phyloP scores from a whole-genome alignment of 148 eudicot genomes.

The Chenopodium berlandieri region DNA sequence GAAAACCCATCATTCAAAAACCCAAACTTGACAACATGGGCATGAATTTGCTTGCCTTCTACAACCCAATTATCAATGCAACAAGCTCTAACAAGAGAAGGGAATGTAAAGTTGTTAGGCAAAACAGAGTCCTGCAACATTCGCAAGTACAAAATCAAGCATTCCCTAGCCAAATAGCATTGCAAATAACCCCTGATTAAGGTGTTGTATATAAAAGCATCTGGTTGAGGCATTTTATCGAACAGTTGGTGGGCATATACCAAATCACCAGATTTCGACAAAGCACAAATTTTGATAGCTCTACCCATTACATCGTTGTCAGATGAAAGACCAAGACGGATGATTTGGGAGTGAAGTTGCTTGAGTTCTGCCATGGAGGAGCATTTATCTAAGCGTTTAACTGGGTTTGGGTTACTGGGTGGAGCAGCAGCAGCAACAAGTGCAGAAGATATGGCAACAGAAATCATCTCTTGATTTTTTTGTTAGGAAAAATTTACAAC shows the following conservation, averaged over 20 bases:
- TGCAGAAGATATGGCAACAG: constrained; percentile 6
- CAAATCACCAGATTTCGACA: constrained; percentile 46
- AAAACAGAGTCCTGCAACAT: constrained; percentile 47
- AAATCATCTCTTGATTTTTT: background rate
- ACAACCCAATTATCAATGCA: constrained; percentile 39
- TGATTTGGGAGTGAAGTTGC: constrained; percentile 65
- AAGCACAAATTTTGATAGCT: constrained; percentile 58
- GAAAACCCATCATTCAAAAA: constrained; percentile 43
- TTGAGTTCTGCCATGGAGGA: constrained; percentile 61
- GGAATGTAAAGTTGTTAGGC: constrained; percentile 67
- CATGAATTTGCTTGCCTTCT: constrained; percentile 62
- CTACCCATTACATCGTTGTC: constrained; percentile 66
- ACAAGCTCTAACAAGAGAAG: constrained; percentile 60
- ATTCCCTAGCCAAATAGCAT: constrained; percentile 26
- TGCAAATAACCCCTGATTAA: constrained; percentile 57
- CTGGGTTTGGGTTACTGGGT: constrained; percentile 18
- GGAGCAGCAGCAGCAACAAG: constrained; percentile 12
- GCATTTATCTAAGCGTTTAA: constrained; percentile 44
- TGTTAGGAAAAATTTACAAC: too few species aligned
- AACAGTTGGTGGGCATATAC: constrained; percentile 57
- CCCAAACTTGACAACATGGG: constrained; percentile 58
- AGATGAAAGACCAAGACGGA: constrained; percentile 53
- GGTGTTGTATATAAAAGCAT: constrained; percentile 66
- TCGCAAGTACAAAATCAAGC: constrained; percentile 42
- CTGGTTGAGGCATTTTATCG: constrained; percentile 60